Base-by-base conservation (phyloP, 148 eudicot genomes). In the Rhododendron griersonianum region DNA sequence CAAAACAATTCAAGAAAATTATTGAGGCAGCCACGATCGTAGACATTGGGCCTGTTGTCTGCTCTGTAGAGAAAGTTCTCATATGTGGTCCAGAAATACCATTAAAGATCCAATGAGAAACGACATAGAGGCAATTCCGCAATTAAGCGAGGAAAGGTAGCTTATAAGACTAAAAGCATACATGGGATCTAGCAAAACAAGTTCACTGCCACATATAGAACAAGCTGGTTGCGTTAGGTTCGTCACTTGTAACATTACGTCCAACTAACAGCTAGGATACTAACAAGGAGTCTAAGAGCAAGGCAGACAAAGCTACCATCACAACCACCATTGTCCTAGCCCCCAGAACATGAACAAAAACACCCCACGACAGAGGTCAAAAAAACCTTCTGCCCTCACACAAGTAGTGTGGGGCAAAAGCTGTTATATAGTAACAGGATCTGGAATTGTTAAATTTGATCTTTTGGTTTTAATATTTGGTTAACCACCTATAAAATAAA, bases 31-130 rank as follows among this genome's bases (percentile, higher is more conserved):
- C 98, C 96, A 11, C 83, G 87, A 84, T 93, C 89, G 73, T 90
- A 91, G 23, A 90, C 90, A 79, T 90, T 94, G 85, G 83, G 85
- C 84, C 94, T 91, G 75, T 74, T 82, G 84, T 92, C 93, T 73
- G 92, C 91, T 87, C 96, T 91, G 73, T 88, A 91, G 81, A 96
- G 90, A 83, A 93, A 93, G 83, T 91, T 92, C 88, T 93, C 96
- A 44, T 93, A 93, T 23, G 98, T 93, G 50, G 98, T 95, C 98
- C 92, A 95, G 4, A 81, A 67, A 87, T 15, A 86, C 48, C 44
- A 81, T 50, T 28, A 83, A 6, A 16, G 33, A 53, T 30, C 41
- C 15, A 51, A 45, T 59, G 28, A 81, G 44, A 65, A 50, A n/a
- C 41, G 51, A 51, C 11, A 41, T 35, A 28, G 28, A 71, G 7